phyloP scores from a whole-genome alignment of 2,329 filamentous ascomycete species.

The Neobulgaria alba region DNA sequence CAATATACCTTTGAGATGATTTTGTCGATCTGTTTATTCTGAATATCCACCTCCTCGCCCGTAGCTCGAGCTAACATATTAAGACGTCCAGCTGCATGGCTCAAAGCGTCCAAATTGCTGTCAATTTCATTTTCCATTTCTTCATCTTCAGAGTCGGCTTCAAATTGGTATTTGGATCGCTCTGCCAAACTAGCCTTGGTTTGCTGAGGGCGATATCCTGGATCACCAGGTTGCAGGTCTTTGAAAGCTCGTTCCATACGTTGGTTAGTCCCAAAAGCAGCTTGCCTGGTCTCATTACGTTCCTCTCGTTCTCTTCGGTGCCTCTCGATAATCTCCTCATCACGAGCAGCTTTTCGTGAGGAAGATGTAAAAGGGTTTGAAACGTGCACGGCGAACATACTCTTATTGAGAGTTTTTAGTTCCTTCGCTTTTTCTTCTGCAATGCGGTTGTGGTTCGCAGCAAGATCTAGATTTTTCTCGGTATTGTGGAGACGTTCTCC shows the following conservation, averaged over 20 bases:
- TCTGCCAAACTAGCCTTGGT: slow-evolving; percentile 42
- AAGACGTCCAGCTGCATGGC: slow-evolving; percentile 56
- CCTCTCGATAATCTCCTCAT: slow-evolving; percentile 61
- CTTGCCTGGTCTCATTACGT: slow-evolving; percentile 53
- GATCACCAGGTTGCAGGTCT: slow-evolving; percentile 31
- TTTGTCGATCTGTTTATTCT: slow-evolving; percentile 69
- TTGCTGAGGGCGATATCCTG: slow-evolving; percentile 21
- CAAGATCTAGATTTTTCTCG: slow-evolving; percentile 73
- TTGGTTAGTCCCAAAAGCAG: slow-evolving; percentile 42
- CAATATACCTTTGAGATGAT: slow-evolving; percentile 64
- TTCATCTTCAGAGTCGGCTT: slow-evolving; percentile 39
- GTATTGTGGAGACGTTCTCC: slow-evolving; percentile 75
- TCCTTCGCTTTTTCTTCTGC: slow-evolving; percentile 76
- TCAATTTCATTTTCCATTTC: slow-evolving; percentile 64
- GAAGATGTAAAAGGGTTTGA: slow-evolving; percentile 69
- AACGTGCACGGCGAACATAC: slow-evolving; percentile 84
- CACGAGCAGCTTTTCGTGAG: slow-evolving; percentile 53
- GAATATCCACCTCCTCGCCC: slow-evolving; percentile 63
- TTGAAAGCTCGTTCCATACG: slow-evolving; percentile 45
- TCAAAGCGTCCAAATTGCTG: slow-evolving; percentile 50
- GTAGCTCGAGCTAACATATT: slow-evolving; percentile 68
- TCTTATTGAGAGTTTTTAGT: slow-evolving; percentile 75
- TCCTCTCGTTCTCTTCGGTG: slow-evolving; percentile 57
- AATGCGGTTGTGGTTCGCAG: slow-evolving; percentile 64
- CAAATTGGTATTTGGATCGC: slow-evolving; percentile 66